phyloP scores from a whole-genome alignment of 2,329 filamentous ascomycete genomes.

The Colletotrichum sp. region DNA sequence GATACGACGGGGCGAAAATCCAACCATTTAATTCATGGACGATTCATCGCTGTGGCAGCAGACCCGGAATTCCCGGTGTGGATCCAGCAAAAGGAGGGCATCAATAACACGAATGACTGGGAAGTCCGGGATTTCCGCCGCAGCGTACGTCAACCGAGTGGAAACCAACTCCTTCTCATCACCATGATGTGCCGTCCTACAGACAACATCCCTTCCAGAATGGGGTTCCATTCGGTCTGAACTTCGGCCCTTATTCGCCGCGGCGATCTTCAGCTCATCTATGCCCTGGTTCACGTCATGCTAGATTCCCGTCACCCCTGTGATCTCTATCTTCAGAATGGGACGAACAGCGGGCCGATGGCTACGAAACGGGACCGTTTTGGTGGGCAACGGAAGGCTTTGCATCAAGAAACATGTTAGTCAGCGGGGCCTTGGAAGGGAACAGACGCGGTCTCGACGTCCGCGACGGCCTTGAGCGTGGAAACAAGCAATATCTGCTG shows the following conservation, averaged over 20 bases:
- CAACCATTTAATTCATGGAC: background rate
- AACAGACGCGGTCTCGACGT: background rate
- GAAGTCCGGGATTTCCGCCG: background rate
- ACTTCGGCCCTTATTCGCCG: background rate
- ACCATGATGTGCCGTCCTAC: background rate
- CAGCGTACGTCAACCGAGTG: background rate
- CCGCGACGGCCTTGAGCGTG: background rate
- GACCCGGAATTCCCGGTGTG: background rate
- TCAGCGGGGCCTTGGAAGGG: background rate
- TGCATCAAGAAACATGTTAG: background rate
- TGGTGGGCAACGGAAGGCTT: background rate
- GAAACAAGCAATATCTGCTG: background rate
- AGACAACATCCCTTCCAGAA: background rate
- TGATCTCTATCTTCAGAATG: background rate
- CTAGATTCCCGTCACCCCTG: conserved; percentile 5
- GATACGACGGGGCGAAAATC: background rate
- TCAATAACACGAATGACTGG: background rate
- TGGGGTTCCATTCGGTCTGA: background rate
- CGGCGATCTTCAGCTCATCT: background rate
- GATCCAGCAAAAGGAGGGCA: background rate
- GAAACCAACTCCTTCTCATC: background rate
- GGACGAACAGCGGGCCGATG: conserved; percentile 3
- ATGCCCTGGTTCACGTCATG: conserved; percentile 1
- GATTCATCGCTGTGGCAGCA: background rate
- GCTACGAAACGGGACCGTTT: background rate